Evolutionary conservation across 139 green algal genomes (phyloP), one percentile per base, ranked within the genome.

Genomic region (Auxenochlorella pyrenoidosa): DNA sequence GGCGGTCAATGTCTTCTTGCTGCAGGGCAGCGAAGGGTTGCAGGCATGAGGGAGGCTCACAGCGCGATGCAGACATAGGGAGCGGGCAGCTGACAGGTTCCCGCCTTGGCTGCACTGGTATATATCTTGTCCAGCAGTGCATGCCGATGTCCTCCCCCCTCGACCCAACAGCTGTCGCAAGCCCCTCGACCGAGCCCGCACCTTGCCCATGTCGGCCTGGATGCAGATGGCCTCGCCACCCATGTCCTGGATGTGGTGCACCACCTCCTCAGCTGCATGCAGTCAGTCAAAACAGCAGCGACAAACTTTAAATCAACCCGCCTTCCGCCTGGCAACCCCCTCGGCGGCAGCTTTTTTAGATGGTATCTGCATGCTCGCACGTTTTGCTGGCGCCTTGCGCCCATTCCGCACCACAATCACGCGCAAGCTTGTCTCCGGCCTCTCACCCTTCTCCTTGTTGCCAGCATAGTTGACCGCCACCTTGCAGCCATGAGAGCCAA

Each of bases 391-490:
- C 63, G 12, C 4, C 24, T 32, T 8, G 5, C 15, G 63, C 26
- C 63, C 26, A 12, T 40, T 12, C 32, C 66, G 21, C 66, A 30
- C 91, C 86, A 30, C 59, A 34, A 34, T 6, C 0, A 15, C 32
- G 32, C 32, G 28, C 16, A n/a, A 73, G 32, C 66, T 73, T n/a
- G 16, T 18, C 30, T 22, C 10, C 38, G 24, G 60, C 75, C 28
- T 40, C 77, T 43, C 77, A 43, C 47, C 80, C 40, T 75, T 75
- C 22, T 76, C 60, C 22, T 44, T 47, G 63, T 40, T 75, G 30
- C 36, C 38, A 19, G 66, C 32, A 82, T 97, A 98, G 95, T 99
- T 98, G 30, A 98, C 93, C 6, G 93, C 93, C n/a, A 97, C 95
- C 79, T 94, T 94, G 60, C 91, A 93, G 3, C 97, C 96, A 40